These are phyloP conservation scores for Collybia sordida DNA, from an alignment of 768 basidiomycete genomes.

Conservation along the genomic window DNA sequence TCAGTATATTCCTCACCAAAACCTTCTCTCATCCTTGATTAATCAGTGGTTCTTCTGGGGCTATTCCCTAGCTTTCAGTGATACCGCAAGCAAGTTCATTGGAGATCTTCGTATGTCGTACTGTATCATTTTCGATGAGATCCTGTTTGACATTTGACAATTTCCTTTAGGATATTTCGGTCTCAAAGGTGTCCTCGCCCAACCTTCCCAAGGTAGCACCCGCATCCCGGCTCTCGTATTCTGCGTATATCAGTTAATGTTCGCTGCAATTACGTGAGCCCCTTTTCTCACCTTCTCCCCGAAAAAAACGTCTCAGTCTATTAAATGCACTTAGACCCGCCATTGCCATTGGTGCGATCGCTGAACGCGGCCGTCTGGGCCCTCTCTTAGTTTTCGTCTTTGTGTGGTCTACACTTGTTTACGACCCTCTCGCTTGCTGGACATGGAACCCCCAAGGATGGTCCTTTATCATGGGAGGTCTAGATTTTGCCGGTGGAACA, in stretches of 20 bases:
- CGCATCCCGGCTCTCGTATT: conserved; percentile 76
- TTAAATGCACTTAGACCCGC: conserved; percentile 55
- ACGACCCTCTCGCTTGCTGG: conserved; percentile 96
- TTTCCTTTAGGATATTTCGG: conserved; percentile 68
- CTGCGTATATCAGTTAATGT: conserved; percentile 88
- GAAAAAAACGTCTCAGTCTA: conserved; percentile 17
- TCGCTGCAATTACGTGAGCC: conserved; percentile 83
- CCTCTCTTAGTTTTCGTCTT: conserved; percentile 91
- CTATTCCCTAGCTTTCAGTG: conserved; percentile 88
- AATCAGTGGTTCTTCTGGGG: conserved; percentile 97
- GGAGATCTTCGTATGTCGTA: conserved; percentile 71
- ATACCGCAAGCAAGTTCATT: conserved; percentile 72
- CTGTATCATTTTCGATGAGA: background rate
- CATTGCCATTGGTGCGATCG: conserved; percentile 89
- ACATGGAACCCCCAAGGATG: conserved; percentile 85
- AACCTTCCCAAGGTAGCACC: conserved; percentile 70
- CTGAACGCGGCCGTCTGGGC: conserved; percentile 83
- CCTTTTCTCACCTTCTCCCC: background rate
- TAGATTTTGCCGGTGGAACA: conserved; percentile 94
- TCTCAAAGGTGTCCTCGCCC: conserved; percentile 72
- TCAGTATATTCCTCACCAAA: background rate
- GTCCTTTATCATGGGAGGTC: conserved; percentile 78
- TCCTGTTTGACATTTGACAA: background rate
- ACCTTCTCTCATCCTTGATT: background rate
- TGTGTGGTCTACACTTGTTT: conserved; percentile 84